Evolutionary conservation across 75 land plant genomes (phyloP).

Genomic region (Larix kaempferi): DNA sequence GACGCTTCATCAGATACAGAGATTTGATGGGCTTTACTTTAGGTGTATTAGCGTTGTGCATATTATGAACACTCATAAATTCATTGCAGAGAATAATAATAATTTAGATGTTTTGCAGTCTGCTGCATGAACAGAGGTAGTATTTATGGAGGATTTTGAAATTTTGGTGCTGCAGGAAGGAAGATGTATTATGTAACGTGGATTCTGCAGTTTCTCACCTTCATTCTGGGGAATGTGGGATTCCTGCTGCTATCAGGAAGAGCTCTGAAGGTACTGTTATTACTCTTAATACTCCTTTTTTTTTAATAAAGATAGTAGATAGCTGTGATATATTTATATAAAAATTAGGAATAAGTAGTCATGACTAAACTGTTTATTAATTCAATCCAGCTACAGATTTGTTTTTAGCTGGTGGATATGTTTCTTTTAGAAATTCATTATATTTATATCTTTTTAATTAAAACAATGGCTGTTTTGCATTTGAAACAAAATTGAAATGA

Average conservation of each 20-base stretch:
- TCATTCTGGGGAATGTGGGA: conserved; percentile 41
- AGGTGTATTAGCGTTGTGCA: conserved; percentile 14
- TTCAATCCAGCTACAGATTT: too few species aligned
- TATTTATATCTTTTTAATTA: too few species aligned
- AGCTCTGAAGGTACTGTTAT: conserved; percentile 35
- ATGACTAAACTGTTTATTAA: too few species aligned
- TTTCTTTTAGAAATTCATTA: too few species aligned
- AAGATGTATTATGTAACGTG: conserved; percentile 45
- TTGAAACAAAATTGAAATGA: too few species aligned
- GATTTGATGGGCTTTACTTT: conserved; percentile 49
- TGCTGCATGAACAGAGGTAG: background rate
- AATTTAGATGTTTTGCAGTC: background rate
- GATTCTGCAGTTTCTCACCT: conserved; percentile 31
- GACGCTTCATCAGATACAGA: conserved; percentile 49
- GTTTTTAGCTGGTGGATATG: too few species aligned
- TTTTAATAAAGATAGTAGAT: background rate
- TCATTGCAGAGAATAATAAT: background rate
- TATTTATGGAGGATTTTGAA: background rate
- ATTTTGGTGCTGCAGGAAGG: conserved; percentile 24
- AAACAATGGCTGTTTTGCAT: too few species aligned
- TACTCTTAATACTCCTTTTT: background rate
- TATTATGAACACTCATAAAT: background rate
- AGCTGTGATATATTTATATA: too few species aligned
- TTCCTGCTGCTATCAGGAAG: conserved; percentile 40
- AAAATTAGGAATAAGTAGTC: too few species aligned